Evolutionary conservation across 2,329 filamentous ascomycete genomes (phyloP).

Genomic region (Pseudogymnoascus sp.): DNA sequence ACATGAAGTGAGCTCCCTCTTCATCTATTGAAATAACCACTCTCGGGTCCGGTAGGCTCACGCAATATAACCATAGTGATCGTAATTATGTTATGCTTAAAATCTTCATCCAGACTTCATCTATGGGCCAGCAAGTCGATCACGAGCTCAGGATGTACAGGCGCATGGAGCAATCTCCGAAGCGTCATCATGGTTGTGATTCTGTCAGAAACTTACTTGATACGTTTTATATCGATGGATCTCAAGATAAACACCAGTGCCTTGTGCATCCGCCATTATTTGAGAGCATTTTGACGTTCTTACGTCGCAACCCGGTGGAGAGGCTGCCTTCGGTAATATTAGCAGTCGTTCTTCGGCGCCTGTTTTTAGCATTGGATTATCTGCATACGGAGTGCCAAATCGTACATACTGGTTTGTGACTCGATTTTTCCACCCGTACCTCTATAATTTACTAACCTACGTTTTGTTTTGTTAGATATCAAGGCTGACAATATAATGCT

Average conservation of each 20-base stretch:
- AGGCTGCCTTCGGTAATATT: conserved; percentile 31
- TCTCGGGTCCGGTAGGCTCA: conserved; percentile 3
- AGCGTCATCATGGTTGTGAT: conserved; percentile 27
- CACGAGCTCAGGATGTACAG: conserved; percentile 37
- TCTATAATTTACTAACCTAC: conserved; percentile 9
- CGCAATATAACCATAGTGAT: conserved; percentile 12
- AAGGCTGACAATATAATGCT: conserved; percentile 41
- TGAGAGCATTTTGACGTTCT: not conserved
- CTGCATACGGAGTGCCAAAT: conserved; percentile 37
- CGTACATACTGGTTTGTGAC: conserved; percentile 36
- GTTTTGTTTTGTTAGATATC: conserved; percentile 29
- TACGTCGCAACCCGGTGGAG: conserved; percentile 30
- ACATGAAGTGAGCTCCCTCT: conserved; percentile 16
- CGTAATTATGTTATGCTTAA: conserved; percentile 18
- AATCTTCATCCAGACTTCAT: conserved; percentile 14
- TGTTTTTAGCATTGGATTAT: conserved; percentile 38
- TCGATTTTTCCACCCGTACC: not conserved
- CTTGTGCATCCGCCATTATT: conserved; percentile 33
- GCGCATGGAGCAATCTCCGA: conserved; percentile 25
- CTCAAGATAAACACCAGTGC: conserved; percentile 30
- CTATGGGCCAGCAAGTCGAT: conserved; percentile 11
- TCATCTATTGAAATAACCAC: conserved; percentile 14
- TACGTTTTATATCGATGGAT: conserved; percentile 30
- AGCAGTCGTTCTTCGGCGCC: conserved; percentile 29
- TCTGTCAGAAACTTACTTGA: conserved; percentile 30